These are phyloP conservation scores for Claviceps monticola DNA, from an alignment of 2,329 filamentous ascomycete genomes.

Conservation along the genomic window DNA sequence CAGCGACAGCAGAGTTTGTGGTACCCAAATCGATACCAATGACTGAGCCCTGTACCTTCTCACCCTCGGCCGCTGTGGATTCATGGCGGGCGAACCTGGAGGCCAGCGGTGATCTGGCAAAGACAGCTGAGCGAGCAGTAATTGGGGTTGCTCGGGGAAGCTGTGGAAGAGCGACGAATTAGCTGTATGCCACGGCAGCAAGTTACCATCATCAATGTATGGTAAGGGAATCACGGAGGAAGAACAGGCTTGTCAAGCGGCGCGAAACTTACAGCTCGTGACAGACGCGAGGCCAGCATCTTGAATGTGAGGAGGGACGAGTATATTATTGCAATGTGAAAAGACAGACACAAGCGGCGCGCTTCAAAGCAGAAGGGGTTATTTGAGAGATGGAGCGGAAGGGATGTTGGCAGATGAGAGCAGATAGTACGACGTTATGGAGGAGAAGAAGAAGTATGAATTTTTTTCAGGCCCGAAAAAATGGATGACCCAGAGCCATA, in stretches of 20 bases:
- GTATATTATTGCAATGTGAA: constrained; percentile 19
- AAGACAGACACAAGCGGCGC: constrained; percentile 19
- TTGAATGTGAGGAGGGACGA: constrained; percentile 25
- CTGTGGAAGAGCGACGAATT: constrained; percentile 26
- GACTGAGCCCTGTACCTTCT: constrained; percentile 88
- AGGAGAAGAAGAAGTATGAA: constrained; percentile 16
- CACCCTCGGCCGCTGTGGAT: constrained; percentile 40
- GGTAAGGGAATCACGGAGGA: background rate
- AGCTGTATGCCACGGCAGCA: constrained; percentile 6
- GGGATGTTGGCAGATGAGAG: constrained; percentile 2
- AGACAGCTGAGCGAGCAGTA: constrained; percentile 52
- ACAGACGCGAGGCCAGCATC: constrained; percentile 61
- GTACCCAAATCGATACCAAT: constrained; percentile 98
- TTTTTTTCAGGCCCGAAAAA: constrained; percentile 24
- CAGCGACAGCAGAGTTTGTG: constrained; percentile 91
- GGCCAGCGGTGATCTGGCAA: constrained; percentile 55
- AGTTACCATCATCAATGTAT: constrained; percentile 2
- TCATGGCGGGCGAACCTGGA: constrained; percentile 68
- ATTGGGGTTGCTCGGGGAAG: constrained; percentile 64
- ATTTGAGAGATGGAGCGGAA: constrained; percentile 12
- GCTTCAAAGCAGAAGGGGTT: constrained; percentile 15
- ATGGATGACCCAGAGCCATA: constrained; percentile 20
- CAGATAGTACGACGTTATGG: constrained; percentile 12
- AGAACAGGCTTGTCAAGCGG: background rate
- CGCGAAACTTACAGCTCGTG: constrained; percentile 54